Base-by-base conservation (phyloP, 306 rosid species). In the Quercus engelmannii region DNA sequence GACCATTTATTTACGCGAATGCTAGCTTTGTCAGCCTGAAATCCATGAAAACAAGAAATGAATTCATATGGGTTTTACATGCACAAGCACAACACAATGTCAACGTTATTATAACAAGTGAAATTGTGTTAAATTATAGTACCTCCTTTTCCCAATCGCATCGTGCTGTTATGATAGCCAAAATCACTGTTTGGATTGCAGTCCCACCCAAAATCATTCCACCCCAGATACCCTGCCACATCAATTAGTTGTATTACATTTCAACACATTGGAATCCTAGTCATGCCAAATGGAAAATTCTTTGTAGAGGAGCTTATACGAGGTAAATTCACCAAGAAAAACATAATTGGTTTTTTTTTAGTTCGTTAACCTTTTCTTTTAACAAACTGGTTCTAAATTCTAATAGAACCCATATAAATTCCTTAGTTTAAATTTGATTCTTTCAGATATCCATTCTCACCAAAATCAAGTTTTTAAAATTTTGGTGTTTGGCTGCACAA, bases 141-240 rank as follows among this genome's bases (percentile, higher is more conserved):
- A 90, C 97, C 93, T 92, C 90, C 0, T 82, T 88, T 58, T 89
- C 84, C 96, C 97, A 92, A 74, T 92, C 85, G 54, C 85, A 74
- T 71, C 89, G 77, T 21, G 65, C 38, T 3, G 87, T 85, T 15
- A 90, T 21, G 33, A 85, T 74, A 38, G 82, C 67, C 12, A 89
- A 78, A 69, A 89, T 78, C 43, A 89, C 26, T 0, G 96, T 92
- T 55, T 92, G 97, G 2, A 84, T 9, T 30, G 85, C 87, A 0
- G 96, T 92, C 33, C 97, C 97, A 12, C 97, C 97, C 1, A 90
- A 85, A n/a, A 92, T 88, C 97, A 92, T 90, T 13, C 96, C 93
- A 30, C 89, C 90, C 97, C 97, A 92, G 1, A 90, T 82, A 21
- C 95, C 97, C 95, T 92, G 85, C 28, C 63, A 43, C 31, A 28